Base-by-base conservation (phyloP, 768 basidiomycete species). In the Leucosporidium scottii region DNA sequence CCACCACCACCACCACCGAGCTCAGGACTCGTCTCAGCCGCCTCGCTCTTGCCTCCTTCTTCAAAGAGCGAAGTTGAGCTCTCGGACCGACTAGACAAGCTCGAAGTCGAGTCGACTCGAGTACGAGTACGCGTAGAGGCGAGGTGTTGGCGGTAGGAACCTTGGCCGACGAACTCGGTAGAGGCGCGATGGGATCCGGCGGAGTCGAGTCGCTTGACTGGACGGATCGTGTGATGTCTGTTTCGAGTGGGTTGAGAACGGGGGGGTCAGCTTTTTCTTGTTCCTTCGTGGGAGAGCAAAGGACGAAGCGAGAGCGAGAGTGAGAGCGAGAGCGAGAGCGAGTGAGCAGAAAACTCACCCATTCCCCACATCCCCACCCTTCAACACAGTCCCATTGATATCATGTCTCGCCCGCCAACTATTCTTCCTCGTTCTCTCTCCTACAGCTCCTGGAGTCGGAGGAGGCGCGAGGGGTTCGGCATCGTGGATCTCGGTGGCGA, bases 171-270 rank as follows among this genome's bases (percentile, higher is more conserved):
- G 75, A 85, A 93, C 73, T 90, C 92, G 15, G 85, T 83, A 1
- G 91, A 91, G 25, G 89, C 77, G 68, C 86, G 82, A 20, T 91
- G 79, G 7, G 91, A 92, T 5, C 87, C 85, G 17, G 83, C 81
- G 7, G 87, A 83, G 76, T 96, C 92, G 36, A 94, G 86, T 75
- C 90, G 91, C 83, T 93, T 94, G 69, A 94, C 86, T 0, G 93
- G 93, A 61, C 92, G 84, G 74, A 98, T 91, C 1, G 93, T 98
- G 74, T 90, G 90, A 55, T 89, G 82, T 8, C 71, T 72, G 66
- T 18, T 5, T 12, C 48, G 10, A n/a, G n/a, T n/a, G n/a, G 34
- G 34, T 34, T 10, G 34, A 5, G 34, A 27, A 44, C n/a, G n/a
- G n/a, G 20, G 12, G 1, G n/a, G 21, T 48, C 44, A 48, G 59